Evolutionary conservation across 495 filamentous ascomycete genomes (phyloP).

Genomic region (Viridothelium virens): DNA sequence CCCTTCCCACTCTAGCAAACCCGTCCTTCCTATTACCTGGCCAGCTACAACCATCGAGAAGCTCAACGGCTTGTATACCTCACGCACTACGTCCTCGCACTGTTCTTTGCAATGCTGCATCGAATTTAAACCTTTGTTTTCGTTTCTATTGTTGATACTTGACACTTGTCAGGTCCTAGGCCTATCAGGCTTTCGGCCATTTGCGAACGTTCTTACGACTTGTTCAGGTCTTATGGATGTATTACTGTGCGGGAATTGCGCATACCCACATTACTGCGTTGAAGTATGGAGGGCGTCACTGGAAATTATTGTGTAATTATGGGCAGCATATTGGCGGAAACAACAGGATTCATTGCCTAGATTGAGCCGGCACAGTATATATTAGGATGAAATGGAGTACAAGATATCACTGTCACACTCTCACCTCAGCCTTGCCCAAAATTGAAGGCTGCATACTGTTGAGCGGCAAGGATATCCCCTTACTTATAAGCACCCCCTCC

Average conservation of each 20-base stretch:
- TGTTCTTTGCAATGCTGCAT: neutral
- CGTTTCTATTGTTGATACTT: slow-evolving; percentile 11
- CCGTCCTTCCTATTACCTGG: neutral
- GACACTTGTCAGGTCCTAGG: too few relatives aligned
- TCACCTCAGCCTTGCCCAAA: too few relatives aligned
- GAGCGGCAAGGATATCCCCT: too few relatives aligned
- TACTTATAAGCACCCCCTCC: too few relatives aligned
- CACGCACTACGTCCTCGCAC: neutral
- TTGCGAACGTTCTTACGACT: neutral
- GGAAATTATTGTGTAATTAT: slow-evolving; percentile 11
- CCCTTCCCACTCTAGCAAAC: neutral
- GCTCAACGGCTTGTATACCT: neutral
- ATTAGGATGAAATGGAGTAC: neutral
- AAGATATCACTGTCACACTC: neutral
- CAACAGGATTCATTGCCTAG: slow-evolving; percentile 6
- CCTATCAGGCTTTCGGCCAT: neutral
- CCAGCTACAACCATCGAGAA: neutral
- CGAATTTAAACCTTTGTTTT: neutral
- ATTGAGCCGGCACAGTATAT: slow-evolving; percentile 4
- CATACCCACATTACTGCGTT: neutral
- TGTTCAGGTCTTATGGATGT: neutral
- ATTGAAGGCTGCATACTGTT: too few relatives aligned
- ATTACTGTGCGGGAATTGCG: neutral
- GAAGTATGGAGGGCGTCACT: neutral
- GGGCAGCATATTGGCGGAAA: neutral